These are phyloP conservation scores for Hanseniaspora hatyaiensis DNA, from an alignment of 805 yeast genomes.

Conservation along the genomic window DNA sequence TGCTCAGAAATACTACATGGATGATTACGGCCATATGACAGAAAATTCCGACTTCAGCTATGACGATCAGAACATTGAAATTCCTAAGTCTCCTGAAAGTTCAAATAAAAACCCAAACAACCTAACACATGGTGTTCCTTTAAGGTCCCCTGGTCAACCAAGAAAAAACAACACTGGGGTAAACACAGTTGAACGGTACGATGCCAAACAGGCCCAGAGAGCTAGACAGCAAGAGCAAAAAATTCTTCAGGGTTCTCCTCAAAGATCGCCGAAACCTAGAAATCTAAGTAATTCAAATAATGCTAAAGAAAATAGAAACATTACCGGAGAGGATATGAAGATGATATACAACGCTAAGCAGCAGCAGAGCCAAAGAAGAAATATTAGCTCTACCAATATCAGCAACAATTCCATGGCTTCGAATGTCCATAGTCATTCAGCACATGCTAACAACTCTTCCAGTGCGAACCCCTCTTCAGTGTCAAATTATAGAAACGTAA, in stretches of 20 bases:
- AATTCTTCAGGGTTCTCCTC: slow-evolving; percentile 16
- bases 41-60: slow-evolving; percentile 30
- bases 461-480: slow-evolving; percentile 25
- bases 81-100: slow-evolving; percentile 21
- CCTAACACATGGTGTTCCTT: slow-evolving; percentile 70
- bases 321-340: slow-evolving; percentile 11
- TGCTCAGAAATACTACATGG: slow-evolving; percentile 11
- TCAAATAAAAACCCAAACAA: slow-evolving; percentile 20
- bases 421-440: not conserved
- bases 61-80: slow-evolving; percentile 26
- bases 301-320: slow-evolving; percentile 13
- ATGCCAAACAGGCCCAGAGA: slow-evolving; percentile 13
- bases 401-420: not conserved
- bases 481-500: slow-evolving; percentile 24
- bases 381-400: slow-evolving; percentile 7
- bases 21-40: slow-evolving; percentile 20
- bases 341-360: slow-evolving; percentile 16
- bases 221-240: slow-evolving; percentile 15
- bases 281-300: slow-evolving; percentile 11
- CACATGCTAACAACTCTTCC: slow-evolving; percentile 23
- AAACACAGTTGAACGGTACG: slow-evolving; percentile 27
- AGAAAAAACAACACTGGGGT: slow-evolving; percentile 43
- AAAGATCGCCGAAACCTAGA: slow-evolving; percentile 15
- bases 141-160: slow-evolving; percentile 94
- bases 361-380: slow-evolving; percentile 15